These are phyloP conservation scores for Fusarium sarcochroum DNA, from an alignment of 2,329 filamentous ascomycete species.

Conservation along the genomic window DNA sequence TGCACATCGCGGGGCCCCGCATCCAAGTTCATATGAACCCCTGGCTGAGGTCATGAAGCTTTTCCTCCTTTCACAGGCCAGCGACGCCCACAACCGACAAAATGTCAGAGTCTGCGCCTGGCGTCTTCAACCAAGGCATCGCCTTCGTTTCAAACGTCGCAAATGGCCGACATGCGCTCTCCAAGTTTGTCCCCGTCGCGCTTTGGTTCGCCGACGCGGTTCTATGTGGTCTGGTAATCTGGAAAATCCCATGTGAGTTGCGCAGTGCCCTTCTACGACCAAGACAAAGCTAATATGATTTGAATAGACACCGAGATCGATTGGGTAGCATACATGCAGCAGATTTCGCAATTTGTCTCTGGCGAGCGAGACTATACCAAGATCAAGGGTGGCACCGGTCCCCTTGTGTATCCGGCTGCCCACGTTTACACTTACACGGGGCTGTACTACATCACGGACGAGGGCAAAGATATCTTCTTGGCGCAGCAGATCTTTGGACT, in stretches of 20 bases:
- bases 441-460: conserved; percentile 82
- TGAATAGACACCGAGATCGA: conserved; percentile 92
- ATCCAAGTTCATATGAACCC: conserved; percentile 36
- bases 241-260: conserved; percentile 83
- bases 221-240: conserved; percentile 81
- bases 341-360: conserved; percentile 81
- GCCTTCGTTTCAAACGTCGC: conserved; percentile 59
- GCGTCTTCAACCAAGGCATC: conserved; percentile 48
- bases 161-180: conserved; percentile 64
- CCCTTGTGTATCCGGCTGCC: conserved; percentile 92
- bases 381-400: conserved; percentile 90
- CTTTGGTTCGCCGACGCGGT: conserved; percentile 79
- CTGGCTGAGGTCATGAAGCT: conserved; percentile 29
- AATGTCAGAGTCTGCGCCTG: conserved; percentile 49
- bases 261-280: conserved; percentile 1
- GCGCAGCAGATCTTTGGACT: conserved; percentile 89
- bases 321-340: conserved; percentile 97
- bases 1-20: conserved; percentile 47
- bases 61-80: conserved; percentile 26
- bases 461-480: conserved; percentile 80
- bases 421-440: conserved; percentile 92
- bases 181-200: conserved; percentile 67
- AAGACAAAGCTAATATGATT: conserved; percentile 16
- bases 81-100: conserved; percentile 15
- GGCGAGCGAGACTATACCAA: conserved; percentile 91